Base-by-base conservation (phyloP, 352 stramenopile species). In the Globisporangium megalacanthum region DNA sequence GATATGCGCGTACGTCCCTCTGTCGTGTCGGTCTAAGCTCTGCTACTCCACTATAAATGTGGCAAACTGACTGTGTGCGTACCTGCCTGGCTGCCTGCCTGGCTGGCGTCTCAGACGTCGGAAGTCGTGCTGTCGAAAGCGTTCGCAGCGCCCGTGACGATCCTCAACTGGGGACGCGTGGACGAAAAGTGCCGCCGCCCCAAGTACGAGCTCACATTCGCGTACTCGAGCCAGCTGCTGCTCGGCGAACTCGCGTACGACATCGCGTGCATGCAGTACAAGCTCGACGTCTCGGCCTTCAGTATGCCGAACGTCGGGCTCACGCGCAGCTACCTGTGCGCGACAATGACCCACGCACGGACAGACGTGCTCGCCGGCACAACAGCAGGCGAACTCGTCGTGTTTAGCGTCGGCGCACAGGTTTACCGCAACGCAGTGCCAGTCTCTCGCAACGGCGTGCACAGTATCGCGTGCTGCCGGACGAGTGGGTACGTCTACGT, bases 181-280 rank as follows among this genome's bases (percentile, higher is more conserved):
- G 77, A 88, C 35, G 78, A 89, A 64, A 89, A 90, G 52, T 72
- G 65, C 15, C 72, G 78, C 0, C 78, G 78, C 0, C 78, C 79
- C 6, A 89, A 87, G 64, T 89, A 92, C 61, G 61, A 62, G 33
- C 66, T 92, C 47, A 72, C 73, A 4, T 73, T 92, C 62, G 80
- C 83, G 25, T 70, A 87, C 63, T 80, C 77, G 15, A 89, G 77
- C 36, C 80, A 92, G 56, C 60, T 89, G 19, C 56, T 86, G 11
- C 60, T 71, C 31, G 79, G 73, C 35, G 75, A 89, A 33, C 62
- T 89, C 51, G 78, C 77, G 4, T 91, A 87, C 61, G 79, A 89
- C 54, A 88, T 92, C 50, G 60, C 61, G 4, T 79, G 73, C 55
- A 92, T 92, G 80, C 80, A 92, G 58, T 92, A 90, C 61, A 71